phyloP scores from a whole-genome alignment of 352 stramenopile genomes.

The Phytophthora megakarya region DNA sequence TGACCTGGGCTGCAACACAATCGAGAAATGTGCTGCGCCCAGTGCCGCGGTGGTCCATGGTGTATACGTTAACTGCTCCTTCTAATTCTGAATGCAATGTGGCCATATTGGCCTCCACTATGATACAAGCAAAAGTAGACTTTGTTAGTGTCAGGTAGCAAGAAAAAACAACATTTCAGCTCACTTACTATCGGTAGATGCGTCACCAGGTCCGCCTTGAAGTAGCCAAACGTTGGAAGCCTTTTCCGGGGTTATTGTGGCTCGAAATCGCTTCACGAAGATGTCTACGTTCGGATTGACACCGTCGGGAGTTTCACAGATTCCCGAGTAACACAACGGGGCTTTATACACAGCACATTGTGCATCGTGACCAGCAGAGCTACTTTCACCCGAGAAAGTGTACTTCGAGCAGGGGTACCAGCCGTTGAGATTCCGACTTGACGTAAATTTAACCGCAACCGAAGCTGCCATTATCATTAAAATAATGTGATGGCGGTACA shows the following conservation, averaged over 20 bases:
- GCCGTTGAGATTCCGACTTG: too few relatives aligned
- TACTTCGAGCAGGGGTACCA: too few relatives aligned
- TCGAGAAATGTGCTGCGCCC: conserved; percentile 47
- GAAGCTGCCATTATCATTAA: too few relatives aligned
- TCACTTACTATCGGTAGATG: too few relatives aligned
- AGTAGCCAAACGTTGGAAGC: conserved; percentile 45
- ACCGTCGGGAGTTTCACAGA: conserved; percentile 19
- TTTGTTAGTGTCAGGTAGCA: too few relatives aligned
- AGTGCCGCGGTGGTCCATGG: conserved; percentile 59
- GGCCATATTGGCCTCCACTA: conserved; percentile 52
- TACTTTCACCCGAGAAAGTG: too few relatives aligned
- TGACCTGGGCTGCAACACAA: conserved; percentile 46
- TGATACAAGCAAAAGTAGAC: too few relatives aligned
- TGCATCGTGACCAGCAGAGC: too few relatives aligned
- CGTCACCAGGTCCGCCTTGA: too few relatives aligned
- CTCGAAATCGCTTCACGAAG: conserved; percentile 40
- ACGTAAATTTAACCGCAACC: too few relatives aligned
- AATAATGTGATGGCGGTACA: too few relatives aligned
- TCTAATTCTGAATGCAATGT: conserved; percentile 31
- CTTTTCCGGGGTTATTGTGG: conserved; percentile 1
- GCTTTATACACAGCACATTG: conserved; percentile 32
- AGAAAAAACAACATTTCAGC: too few relatives aligned
- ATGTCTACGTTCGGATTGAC: conserved; percentile 10
- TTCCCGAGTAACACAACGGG: conserved; percentile 31
- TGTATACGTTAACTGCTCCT: conserved; percentile 56